A percentile compares a stretch with the other conserved stretches of the same genome.
phyloP scores from a whole-genome alignment of 345 rosid species.

The Capsella bursapastoris region DNA sequence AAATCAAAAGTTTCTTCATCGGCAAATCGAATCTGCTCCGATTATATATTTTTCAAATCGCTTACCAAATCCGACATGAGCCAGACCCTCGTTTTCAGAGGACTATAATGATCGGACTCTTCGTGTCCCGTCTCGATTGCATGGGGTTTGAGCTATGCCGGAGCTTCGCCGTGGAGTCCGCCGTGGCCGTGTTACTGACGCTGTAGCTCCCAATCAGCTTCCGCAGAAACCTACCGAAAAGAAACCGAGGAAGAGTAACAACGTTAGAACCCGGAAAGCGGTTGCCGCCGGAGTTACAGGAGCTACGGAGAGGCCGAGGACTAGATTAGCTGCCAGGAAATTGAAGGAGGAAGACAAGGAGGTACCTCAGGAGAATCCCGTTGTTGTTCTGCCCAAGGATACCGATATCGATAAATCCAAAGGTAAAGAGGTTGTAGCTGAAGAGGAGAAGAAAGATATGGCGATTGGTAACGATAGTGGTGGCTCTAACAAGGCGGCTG shows the following conservation, averaged over 20 bases:
- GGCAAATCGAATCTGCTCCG: slow-evolving; percentile 33
- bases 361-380: slow-evolving; percentile 38
- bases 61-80: slow-evolving; percentile 43
- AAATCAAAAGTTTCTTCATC: slow-evolving; percentile 16
- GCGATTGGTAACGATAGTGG: slow-evolving; percentile 73
- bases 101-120: slow-evolving; percentile 55
- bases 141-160: slow-evolving; percentile 90
- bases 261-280: slow-evolving; percentile 53
- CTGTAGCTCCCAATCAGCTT: slow-evolving; percentile 39
- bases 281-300: slow-evolving; percentile 43
- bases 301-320: slow-evolving; percentile 57
- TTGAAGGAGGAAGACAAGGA: slow-evolving; percentile 51
- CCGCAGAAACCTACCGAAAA: slow-evolving; percentile 34
- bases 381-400: slow-evolving; percentile 45
- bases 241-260: slow-evolving; percentile 40
- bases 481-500: slow-evolving; percentile 80
- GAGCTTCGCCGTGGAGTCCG: slow-evolving; percentile 87
- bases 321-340: slow-evolving; percentile 57
- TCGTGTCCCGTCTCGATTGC: slow-evolving; percentile 59
- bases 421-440: slow-evolving; percentile 43
- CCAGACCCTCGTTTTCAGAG: slow-evolving; percentile 23
- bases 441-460: slow-evolving; percentile 43
- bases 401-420: slow-evolving; percentile 43
- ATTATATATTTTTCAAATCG: neutral
- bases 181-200: slow-evolving; percentile 59